These are phyloP conservation scores for Aspergillus ochraceus DNA, from an alignment of 2,329 filamentous ascomycete genomes.

Conservation along the genomic window DNA sequence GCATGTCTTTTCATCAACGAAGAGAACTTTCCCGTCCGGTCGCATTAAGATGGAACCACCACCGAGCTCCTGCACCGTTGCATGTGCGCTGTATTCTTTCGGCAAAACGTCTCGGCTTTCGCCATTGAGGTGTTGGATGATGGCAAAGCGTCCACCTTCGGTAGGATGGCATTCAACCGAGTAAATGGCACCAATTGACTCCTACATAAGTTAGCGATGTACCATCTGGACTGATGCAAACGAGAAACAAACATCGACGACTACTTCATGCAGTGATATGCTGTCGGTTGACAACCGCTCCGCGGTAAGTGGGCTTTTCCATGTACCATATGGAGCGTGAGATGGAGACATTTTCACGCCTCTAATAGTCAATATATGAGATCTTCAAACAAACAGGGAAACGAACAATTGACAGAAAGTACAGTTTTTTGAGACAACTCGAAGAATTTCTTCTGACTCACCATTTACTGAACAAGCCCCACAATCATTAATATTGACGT, in stretches of 20 bases:
- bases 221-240: not conserved
- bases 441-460: no score
- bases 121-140: slow-evolving; percentile 44
- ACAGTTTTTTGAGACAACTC: no score
- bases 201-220: slow-evolving; percentile 14
- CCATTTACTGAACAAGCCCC: no score
- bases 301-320: slow-evolving; percentile 41
- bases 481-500: no score
- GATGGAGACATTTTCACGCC: not conserved
- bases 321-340: slow-evolving; percentile 36
- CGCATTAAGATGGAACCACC: slow-evolving; percentile 47
- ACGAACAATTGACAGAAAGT: no score
- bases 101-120: slow-evolving; percentile 46
- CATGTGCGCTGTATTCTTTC: slow-evolving; percentile 44
- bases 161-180: slow-evolving; percentile 37
- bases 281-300: slow-evolving; percentile 34
- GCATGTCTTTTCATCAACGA: not conserved
- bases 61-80: slow-evolving; percentile 56
- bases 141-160: slow-evolving; percentile 44
- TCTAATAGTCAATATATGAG: no score
- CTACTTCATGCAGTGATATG: slow-evolving; percentile 33
- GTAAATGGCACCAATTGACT: slow-evolving; percentile 31
- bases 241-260: slow-evolving; percentile 27
- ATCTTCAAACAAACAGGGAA: no score
- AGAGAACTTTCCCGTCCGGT: slow-evolving; percentile 33